Evolutionary conservation across 805 yeast genomes (phyloP).

Genomic region (Wickerhamiella spandovensis): DNA sequence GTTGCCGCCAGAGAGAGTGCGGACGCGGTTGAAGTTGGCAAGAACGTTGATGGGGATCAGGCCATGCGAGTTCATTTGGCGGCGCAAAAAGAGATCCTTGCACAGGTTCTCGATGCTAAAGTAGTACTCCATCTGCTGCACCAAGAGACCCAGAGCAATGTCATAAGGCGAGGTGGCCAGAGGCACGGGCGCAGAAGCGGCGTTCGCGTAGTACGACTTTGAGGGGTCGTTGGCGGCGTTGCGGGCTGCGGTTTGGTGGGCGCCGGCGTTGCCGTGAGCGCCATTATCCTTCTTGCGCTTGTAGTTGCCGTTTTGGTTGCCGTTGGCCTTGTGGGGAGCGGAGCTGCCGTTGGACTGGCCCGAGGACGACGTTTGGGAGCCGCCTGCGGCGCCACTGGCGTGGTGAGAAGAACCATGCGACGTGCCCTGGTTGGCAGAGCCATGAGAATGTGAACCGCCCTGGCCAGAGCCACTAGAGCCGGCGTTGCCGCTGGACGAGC

Average conservation of each 20-base stretch:
- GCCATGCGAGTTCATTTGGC: conserved; percentile 67
- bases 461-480: not conserved
- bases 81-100: conserved; percentile 71
- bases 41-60: conserved; percentile 51
- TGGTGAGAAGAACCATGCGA: not conserved
- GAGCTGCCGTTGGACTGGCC: not conserved
- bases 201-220: conserved; percentile 1
- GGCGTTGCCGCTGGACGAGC: not conserved
- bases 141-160: conserved; percentile 21
- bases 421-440: not conserved
- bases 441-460: not conserved
- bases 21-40: conserved; percentile 63
- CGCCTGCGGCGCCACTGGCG: not conserved
- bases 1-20: conserved; percentile 48
- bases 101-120: conserved; percentile 76
- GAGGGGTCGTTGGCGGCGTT: not conserved
- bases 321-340: not conserved
- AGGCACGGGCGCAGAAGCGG: not conserved
- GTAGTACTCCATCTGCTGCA: conserved; percentile 75
- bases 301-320: conserved; percentile 7
- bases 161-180: conserved; percentile 7
- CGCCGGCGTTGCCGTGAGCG: conserved; percentile 6
- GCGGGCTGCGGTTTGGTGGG: not conserved
- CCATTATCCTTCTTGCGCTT: conserved; percentile 6
- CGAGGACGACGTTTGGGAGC: not conserved